Evolutionary conservation across 768 basidiomycete species (phyloP).

Genomic region (Kwoniella heveanensis): DNA sequence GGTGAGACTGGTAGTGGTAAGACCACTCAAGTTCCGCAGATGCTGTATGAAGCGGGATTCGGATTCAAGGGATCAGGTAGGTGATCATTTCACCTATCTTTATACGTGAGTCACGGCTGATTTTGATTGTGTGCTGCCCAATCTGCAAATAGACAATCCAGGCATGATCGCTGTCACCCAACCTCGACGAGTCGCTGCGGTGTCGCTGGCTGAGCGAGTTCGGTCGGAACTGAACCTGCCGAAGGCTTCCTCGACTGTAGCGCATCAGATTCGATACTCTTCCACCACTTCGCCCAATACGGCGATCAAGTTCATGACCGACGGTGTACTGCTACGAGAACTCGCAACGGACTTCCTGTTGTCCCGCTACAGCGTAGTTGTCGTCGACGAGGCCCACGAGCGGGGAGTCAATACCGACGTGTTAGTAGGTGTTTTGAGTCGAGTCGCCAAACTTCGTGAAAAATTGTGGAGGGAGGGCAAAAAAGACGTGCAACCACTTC

Average conservation of each 20-base stretch:
- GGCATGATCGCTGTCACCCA: slow-evolving; percentile 98
- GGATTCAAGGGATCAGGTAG: slow-evolving; percentile 78
- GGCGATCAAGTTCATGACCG: slow-evolving; percentile 99
- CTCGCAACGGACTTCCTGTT: slow-evolving; percentile 89
- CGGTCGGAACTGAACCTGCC: slow-evolving; percentile 87
- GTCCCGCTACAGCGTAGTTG: slow-evolving; percentile 87
- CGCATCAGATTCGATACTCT: slow-evolving; percentile 97
- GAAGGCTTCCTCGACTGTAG: slow-evolving; percentile 68
- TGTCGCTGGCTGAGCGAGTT: slow-evolving; percentile 92
- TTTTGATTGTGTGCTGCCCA: no score
- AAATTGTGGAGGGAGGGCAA: slow-evolving; percentile 70
- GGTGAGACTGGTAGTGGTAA: slow-evolving; percentile 98
- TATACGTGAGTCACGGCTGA: no score
- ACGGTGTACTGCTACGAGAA: slow-evolving; percentile 92
- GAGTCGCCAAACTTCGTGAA: slow-evolving; percentile 85
- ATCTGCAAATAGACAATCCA: slow-evolving; percentile 83
- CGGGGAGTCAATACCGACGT: slow-evolving; percentile 98
- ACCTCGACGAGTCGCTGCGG: slow-evolving; percentile 93
- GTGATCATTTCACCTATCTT: slow-evolving; percentile 32
- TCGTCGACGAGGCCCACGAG: slow-evolving; percentile 98
- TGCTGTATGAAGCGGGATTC: slow-evolving; percentile 96
- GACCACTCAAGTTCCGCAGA: slow-evolving; percentile 97
- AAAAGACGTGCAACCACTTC: slow-evolving; percentile 65
- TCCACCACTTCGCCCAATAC: slow-evolving; percentile 86
- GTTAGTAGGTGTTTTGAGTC: slow-evolving; percentile 91